Evolutionary conservation across 2,329 filamentous ascomycete species (phyloP), one percentile per base, ranked within the genome.

Genomic region (Sporothrix euskadiensis): DNA sequence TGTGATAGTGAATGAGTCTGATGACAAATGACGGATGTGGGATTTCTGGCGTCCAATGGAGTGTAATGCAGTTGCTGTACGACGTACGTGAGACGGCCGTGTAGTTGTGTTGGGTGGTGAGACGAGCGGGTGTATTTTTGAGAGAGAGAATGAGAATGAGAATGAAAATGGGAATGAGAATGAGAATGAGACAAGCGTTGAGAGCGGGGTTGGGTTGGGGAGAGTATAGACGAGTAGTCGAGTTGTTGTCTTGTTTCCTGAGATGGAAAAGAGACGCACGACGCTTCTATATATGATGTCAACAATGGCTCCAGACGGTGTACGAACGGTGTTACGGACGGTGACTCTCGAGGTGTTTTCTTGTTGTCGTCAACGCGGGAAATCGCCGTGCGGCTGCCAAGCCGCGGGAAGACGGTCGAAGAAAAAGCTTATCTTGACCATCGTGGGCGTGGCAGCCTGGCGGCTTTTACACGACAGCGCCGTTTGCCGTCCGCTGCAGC

Each of bases 381-480:
- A 39, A 61, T 39, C 16, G 7, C 57, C 32, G 57, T 26, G 6
- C 1, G 4, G 4, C 5, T 30, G 56, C 61, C 39, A 66, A 26
- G 61, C 3, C 61, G 61, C 22, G 39, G 22, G n/a, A 19, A 19
- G 2, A 4, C 39, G 5, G 35, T 30, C 8, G 22, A 30, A 49
- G 19, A 10, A 44, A 14, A 47, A 66, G 61, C 61, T 32, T 66
- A 8, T 6, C 7, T 14, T 6, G 44, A 19, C 14, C 10, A 19
- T 19, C 32, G 8, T 39, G 4, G 32, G 7, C 39, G 61, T 12
- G 47, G 39, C n/a, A 44, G 61, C 39, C 61, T 66, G 39, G 12
- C 61, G 61, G 61, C 61, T 30, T 65, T 65, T 65, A 12, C 22
- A 44, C 41, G 39, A 30, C 61, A 66, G 39, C 61, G 61, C 61